Evolutionary conservation across 768 basidiomycete genomes (phyloP).

Genomic region (Dioszegia aurantiaca): DNA sequence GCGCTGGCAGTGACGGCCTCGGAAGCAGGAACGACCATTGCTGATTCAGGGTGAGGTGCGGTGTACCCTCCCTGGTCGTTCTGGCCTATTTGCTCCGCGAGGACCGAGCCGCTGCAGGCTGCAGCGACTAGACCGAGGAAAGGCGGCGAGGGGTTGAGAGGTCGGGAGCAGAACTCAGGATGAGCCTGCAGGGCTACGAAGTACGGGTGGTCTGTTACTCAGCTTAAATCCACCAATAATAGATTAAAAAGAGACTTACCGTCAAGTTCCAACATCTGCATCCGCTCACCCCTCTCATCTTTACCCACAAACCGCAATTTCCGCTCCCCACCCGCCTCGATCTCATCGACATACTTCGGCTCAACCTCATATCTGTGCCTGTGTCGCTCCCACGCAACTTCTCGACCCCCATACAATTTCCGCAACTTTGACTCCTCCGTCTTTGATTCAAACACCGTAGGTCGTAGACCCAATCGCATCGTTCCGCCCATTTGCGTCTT

Average conservation of each 20-base stretch:
- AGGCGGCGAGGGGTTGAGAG: conserved; percentile 92
- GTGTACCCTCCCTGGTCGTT: conserved; percentile 57
- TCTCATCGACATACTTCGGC: conserved; percentile 72
- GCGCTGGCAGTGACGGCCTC: conserved; percentile 45
- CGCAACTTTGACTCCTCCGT: conserved; percentile 67
- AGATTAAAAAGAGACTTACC: conserved; percentile 60
- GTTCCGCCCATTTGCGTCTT: conserved; percentile 98
- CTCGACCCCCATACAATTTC: conserved; percentile 75
- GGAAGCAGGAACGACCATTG: conserved; percentile 45
- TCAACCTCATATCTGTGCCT: conserved; percentile 96
- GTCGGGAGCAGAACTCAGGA: conserved; percentile 97
- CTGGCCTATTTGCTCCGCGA: conserved; percentile 69
- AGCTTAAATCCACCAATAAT: neutral
- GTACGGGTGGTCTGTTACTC: conserved; percentile 75
- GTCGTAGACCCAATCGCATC: conserved; percentile 98
- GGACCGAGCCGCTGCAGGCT: conserved; percentile 59
- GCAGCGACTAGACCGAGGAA: conserved; percentile 96
- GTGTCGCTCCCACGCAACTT: conserved; percentile 91
- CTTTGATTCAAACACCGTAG: conserved; percentile 76
- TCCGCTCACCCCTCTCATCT: conserved; percentile 92
- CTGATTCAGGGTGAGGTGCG: conserved; percentile 50
- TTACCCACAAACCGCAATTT: conserved; percentile 72
- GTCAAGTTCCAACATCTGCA: conserved; percentile 89
- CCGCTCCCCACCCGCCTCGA: conserved; percentile 69
- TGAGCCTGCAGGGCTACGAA: conserved; percentile 94